A percentile compares a stretch with the other conserved stretches of the same genome.
These are phyloP conservation scores for Rhododendron mucronatum DNA, from an alignment of 148 eudicot species.

Conservation along the genomic window DNA sequence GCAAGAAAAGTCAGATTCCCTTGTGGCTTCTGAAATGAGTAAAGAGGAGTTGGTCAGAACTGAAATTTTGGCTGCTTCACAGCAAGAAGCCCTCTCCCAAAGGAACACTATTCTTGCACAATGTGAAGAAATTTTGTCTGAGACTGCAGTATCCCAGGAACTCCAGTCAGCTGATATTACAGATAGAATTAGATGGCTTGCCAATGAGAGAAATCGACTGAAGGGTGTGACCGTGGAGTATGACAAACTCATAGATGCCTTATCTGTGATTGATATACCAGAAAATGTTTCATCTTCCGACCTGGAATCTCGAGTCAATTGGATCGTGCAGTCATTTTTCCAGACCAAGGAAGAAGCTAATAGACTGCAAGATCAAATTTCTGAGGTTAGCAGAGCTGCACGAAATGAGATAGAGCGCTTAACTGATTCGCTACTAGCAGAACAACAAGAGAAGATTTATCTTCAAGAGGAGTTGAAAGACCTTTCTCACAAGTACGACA, in stretches of 20 bases:
- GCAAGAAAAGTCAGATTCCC: slow-evolving; percentile 65
- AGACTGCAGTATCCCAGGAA: slow-evolving; percentile 39
- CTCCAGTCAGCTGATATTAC: slow-evolving; percentile 42
- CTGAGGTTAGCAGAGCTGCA: slow-evolving; percentile 40
- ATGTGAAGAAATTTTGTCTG: slow-evolving; percentile 50
- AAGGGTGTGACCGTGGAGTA: slow-evolving; percentile 42
- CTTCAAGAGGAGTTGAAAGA: slow-evolving; percentile 58
- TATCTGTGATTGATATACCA: slow-evolving; percentile 57
- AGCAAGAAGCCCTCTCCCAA: slow-evolving; percentile 58
- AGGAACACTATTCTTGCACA: slow-evolving; percentile 53
- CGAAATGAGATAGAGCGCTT: slow-evolving; percentile 45
- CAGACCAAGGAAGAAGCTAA: slow-evolving; percentile 45
- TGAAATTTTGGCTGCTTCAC: slow-evolving; percentile 51
- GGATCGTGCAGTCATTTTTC: slow-evolving; percentile 64
- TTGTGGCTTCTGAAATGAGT: slow-evolving; percentile 59
- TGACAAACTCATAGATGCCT: slow-evolving; percentile 40
- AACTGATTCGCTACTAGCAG: slow-evolving; percentile 45
- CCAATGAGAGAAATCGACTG: slow-evolving; percentile 55
- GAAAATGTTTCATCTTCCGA: slow-evolving; percentile 51
- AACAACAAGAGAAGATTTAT: slow-evolving; percentile 53
- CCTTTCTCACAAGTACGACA: slow-evolving; percentile 33
- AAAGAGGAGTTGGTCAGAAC: slow-evolving; percentile 52
- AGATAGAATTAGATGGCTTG: slow-evolving; percentile 62
- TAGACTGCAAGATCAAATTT: slow-evolving; percentile 48
- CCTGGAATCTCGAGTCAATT: slow-evolving; percentile 54